Conservation (phyloP, 2,329 filamentous ascomycete genomes). For the Neonectria hederae region DNA sequence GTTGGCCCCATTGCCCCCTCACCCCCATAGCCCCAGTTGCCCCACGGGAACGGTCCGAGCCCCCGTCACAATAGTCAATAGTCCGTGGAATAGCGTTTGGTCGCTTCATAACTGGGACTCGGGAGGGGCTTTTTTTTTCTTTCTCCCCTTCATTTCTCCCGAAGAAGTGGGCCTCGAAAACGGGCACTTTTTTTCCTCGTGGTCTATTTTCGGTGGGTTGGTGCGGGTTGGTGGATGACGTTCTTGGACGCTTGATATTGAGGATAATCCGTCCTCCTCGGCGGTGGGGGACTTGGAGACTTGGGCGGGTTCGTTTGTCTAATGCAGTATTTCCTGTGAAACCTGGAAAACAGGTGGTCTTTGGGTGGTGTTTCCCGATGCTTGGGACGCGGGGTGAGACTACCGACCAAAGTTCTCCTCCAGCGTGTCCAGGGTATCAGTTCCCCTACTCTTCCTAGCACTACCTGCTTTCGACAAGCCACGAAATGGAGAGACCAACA, state of each 20-base stretch:
- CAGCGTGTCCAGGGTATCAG: not conserved
- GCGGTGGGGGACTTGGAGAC: too few species aligned
- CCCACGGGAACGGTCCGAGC: slow-evolving; percentile 18
- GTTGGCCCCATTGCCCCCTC: not conserved
- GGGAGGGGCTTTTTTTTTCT: not conserved
- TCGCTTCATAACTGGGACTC: slow-evolving; percentile 6
- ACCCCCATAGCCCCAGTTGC: not conserved
- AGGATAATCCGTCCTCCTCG: not conserved
- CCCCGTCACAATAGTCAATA: not conserved
- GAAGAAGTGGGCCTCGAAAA: not conserved
- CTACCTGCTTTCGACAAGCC: not conserved
- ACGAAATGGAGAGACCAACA: not conserved
- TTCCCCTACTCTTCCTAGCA: not conserved
- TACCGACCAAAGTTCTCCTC: not conserved
- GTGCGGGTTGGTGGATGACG: not conserved
- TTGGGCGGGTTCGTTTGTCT: not conserved
- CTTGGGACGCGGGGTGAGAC: too few species aligned
- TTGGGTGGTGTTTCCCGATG: too few species aligned
- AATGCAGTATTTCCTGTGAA: too few species aligned
- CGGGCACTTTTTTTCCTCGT: not conserved
- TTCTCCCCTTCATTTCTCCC: not conserved
- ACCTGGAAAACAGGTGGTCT: too few species aligned
- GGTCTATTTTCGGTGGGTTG: not conserved
- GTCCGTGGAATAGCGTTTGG: slow-evolving; percentile 3
- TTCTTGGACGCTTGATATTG: not conserved